These are phyloP conservation scores for Quercus gilva DNA, from an alignment of 306 rosid genomes.

Conservation along the genomic window DNA sequence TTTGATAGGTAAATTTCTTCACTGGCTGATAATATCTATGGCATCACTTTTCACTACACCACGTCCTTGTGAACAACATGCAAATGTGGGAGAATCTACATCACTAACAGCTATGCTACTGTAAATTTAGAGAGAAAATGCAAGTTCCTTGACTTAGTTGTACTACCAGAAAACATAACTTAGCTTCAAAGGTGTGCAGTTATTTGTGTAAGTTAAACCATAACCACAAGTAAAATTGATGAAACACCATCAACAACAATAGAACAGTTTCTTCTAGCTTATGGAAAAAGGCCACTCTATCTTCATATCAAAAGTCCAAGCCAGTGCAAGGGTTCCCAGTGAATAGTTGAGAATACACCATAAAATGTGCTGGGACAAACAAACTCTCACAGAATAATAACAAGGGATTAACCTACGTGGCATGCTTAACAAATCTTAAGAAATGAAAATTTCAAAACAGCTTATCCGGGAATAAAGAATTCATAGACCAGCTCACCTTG, in stretches of 20 bases:
- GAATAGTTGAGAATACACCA: not conserved
- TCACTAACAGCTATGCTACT: too few relatives aligned
- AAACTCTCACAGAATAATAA: not conserved
- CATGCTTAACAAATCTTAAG: too few relatives aligned
- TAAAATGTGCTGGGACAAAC: not conserved
- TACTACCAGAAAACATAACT: not conserved
- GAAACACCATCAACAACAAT: not conserved
- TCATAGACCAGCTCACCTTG: slow-evolving; percentile 54
- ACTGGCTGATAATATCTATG: too few relatives aligned
- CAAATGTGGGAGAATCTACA: too few relatives aligned
- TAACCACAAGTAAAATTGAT: not conserved
- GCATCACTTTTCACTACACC: too few relatives aligned
- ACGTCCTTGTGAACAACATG: too few relatives aligned
- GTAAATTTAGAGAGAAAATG: not conserved
- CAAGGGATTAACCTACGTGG: not conserved
- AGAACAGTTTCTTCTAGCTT: not conserved
- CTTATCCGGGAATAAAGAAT: not conserved
- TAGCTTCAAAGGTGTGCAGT: not conserved
- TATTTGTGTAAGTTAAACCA: not conserved
- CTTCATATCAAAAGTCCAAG: not conserved
- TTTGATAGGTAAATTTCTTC: too few relatives aligned
- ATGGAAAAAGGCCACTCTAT: not conserved
- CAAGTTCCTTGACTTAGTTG: not conserved
- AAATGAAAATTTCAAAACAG: not conserved
- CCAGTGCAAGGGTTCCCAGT: not conserved